Conservation (phyloP, 1,284 basidiomycete genomes). For the Melampsora americana region DNA sequence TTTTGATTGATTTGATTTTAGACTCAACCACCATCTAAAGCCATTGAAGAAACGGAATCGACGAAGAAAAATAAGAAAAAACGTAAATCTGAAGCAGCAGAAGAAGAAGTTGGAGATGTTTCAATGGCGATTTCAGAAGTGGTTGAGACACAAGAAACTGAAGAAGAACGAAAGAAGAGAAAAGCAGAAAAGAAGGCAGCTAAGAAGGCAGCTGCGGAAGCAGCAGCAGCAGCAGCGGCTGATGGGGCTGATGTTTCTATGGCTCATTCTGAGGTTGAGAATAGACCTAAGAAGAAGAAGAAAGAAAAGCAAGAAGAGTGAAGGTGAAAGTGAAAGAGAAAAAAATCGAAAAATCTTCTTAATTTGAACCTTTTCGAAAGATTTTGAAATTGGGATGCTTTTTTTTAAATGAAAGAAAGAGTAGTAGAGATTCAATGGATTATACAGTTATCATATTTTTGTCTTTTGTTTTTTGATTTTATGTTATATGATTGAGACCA, state of each 20-base stretch:
- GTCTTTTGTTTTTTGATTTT: not conserved
- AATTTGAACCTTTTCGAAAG: too few species aligned
- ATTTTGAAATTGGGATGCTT: too few species aligned
- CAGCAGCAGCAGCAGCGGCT: constrained; percentile 22
- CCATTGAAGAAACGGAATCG: constrained; percentile 43
- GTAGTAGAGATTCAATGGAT: not conserved
- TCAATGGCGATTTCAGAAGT: constrained; percentile 58
- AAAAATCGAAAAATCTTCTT: too few species aligned
- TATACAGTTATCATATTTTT: constrained; percentile 1
- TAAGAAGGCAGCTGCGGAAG: constrained; percentile 48
- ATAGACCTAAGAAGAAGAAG: constrained; percentile 44
- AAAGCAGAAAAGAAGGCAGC: constrained; percentile 55
- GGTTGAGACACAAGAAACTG: constrained; percentile 48
- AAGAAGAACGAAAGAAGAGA: constrained; percentile 50
- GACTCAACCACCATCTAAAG: constrained; percentile 20
- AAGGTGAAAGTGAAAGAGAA: not conserved
- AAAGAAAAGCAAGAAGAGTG: constrained; percentile 45
- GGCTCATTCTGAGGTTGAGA: not conserved
- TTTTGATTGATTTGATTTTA: constrained; percentile 1
- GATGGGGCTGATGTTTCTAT: constrained; percentile 1
- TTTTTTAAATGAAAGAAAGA: not conserved
- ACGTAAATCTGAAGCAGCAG: constrained; percentile 46
- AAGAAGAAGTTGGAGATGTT: constrained; percentile 56
- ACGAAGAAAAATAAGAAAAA: constrained; percentile 51
- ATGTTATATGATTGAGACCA: too few species aligned